Evolutionary conservation across 2,329 filamentous ascomycete genomes (phyloP), one percentile per base, ranked within the genome.

Genomic region (Esteya vermicola): DNA sequence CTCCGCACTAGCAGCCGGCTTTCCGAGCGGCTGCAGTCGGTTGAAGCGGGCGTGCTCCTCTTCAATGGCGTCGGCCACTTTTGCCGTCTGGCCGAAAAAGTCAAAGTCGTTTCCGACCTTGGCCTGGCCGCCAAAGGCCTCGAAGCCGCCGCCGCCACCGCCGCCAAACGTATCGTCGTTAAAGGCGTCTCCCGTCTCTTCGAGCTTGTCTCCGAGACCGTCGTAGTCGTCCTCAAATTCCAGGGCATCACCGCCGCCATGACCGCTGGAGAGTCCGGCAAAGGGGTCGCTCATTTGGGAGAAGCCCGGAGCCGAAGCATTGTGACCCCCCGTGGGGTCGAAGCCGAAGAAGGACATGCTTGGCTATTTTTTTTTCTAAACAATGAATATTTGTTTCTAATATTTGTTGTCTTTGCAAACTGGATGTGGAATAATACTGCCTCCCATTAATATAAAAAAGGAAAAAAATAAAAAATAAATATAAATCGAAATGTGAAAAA

Each of bases 151-250:
- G 10, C 31, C 36, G 14, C 34, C 39, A 8, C 38, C 59, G 32
- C 64, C 54, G 21, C 74, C 84, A 56, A 98, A 98, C 2, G 91
- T 98, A 56, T 96, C 91, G 52, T 96, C 85, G 59, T 98, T 98
- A 69, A 95, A 85, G 38, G 74, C 85, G 65, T 98, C 91, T 53
- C 89, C 84, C 18, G 83, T 80, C 57, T 98, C 89, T 52, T 94
- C 80, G 27, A 98, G 78, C 58, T 83, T 78, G 54, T 94, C 83
- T 42, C 86, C 91, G 31, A 98, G 68, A 16, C 89, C 89, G 59
- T 98, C 91, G 57, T 96, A 96, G 28, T 89, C 96, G 56, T 98
- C 86, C 52, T 98, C 91, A 51, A 96, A 98, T 52, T 96, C 83
- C 52, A 70, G 56, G 20, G 63, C 66, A 45, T 71, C 73, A 49